Base-by-base conservation (phyloP, 2,329 filamentous ascomycete genomes). In the Phaeoacremonium minimum region DNA sequence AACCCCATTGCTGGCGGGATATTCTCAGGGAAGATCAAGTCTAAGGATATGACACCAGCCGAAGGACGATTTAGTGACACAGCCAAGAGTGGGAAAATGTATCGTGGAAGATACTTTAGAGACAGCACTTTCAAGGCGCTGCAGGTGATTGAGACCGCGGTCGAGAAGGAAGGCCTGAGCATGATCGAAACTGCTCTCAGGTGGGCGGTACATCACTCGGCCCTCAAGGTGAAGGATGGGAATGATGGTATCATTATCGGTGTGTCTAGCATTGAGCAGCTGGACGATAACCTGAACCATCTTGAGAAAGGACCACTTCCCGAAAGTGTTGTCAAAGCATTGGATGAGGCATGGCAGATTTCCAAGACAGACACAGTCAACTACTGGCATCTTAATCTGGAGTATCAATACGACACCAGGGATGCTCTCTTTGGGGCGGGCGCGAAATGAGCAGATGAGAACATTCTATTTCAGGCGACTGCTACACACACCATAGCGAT, bases 1-100 rank as follows among this genome's bases (percentile, higher is more conserved):
- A 94, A 93, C 57, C 87, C 87, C 1, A 68, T 91, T 37, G 86
- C 86, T 2, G 87, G 87, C 15, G 87, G 87, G 2, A 64, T 94
- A 11, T 85, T 94, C 58, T 83, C 79, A 8, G 87, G 87, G 45
- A 90, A 89, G 63, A 80, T 87, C 67, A 86, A 84, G 63, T 75
- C 76, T 35, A 63, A 64, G 33, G 82, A 88, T 47, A 57, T 69
- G 28, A 59, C 69, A 15, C 85, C 85, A 0, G 60, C 64, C 0
- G 77, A 82, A 39, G 87, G 87, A 11, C 77, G 87, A 22, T 94
- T 83, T 65, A 83, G 79, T 45, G 69, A 83, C 47, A 59, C 57
- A 11, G 56, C 60, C 28, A 39, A 36, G 28, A 58, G 57, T 28
- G 83, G 83, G 6, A 42, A 46, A 17, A 65, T 67, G 46, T 88